Percentiles rank a stretch among this genome's conserved stretches.
Conservation (phyloP, 2,329 filamentous ascomycete genomes). For the Aspergillus quadrilineatus region DNA sequence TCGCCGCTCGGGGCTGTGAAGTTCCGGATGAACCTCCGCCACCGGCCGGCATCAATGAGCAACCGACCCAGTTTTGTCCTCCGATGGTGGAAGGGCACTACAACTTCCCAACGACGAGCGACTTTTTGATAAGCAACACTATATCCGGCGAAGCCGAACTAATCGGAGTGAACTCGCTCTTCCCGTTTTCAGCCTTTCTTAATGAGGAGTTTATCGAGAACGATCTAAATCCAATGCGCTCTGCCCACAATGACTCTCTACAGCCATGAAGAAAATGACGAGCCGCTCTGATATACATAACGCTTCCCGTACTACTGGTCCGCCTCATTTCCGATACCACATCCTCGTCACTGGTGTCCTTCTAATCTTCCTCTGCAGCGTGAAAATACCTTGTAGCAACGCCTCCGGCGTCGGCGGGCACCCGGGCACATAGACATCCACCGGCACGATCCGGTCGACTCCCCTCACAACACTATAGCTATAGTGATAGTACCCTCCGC, state of each 20-base stretch:
- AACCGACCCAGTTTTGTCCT: not conserved
- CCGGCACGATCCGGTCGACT: slow-evolving; percentile 77
- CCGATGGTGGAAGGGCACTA: too few relatives aligned
- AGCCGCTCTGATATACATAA: not conserved
- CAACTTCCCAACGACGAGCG: too few relatives aligned
- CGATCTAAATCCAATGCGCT: not conserved
- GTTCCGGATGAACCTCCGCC: not conserved
- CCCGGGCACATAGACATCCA: slow-evolving; percentile 79
- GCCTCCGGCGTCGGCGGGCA: slow-evolving; percentile 60
- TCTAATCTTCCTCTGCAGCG: slow-evolving; percentile 73
- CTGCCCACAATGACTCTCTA: not conserved
- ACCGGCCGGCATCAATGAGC: not conserved
- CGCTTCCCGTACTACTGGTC: too few relatives aligned
- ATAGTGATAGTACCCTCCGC: slow-evolving; percentile 86
- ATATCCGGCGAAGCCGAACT: not conserved
- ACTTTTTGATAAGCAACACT: not conserved
- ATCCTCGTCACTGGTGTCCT: slow-evolving; percentile 50
- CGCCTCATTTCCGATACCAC: slow-evolving; percentile 45
- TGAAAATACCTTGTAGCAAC: slow-evolving; percentile 64
- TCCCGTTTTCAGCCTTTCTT: not conserved
- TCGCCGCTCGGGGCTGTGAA: slow-evolving; percentile 2
- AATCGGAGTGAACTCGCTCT: not conserved
- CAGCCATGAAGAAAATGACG: not conserved
- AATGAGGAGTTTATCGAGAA: not conserved
- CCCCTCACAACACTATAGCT: slow-evolving; percentile 76